Evolutionary conservation across 495 filamentous ascomycete species (phyloP), one percentile per base, ranked within the genome.

Genomic region (Tuber melanosporum): DNA sequence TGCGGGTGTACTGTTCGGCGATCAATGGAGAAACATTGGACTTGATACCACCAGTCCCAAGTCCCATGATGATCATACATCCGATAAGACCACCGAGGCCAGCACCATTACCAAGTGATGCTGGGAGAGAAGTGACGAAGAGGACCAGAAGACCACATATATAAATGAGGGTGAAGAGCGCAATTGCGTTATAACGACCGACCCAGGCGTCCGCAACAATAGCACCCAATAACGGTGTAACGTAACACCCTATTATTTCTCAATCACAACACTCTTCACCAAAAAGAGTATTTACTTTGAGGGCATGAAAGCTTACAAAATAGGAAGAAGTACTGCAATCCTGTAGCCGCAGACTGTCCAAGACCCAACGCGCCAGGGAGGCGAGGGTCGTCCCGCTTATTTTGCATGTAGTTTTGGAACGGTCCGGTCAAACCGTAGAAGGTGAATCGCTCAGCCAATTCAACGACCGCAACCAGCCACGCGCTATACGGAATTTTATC

Each of bases 91-190:
- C 84, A 36, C 83, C 62, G 85, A 89, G 88, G 20, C 88, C 84
- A 49, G 86, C 85, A 36, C 90, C 90, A 71, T 82, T 85, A 22
- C 87, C 85, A n/a, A 93, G 85, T 3, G 91, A 86, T 12, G 85
- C 80, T 71, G 89, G 90, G 20, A 90, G 84, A 17, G 89, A 90
- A n/a, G 88, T 88, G 73, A 86, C 84, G 69, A 91, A 84, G 82
- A 91, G 88, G 73, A 92, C 86, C 46, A 91, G 83, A 81, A 92
- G 90, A n/a, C 90, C 90, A 73, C 91, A 57, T 80, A 91, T 88
- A 76, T 89, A 91, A n/a, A 92, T 86, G 0, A 80, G 57, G 0
- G 92, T 88, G 82, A 91, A 91, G 78, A 88, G 86, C 81, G 87
- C 86, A 76, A 93, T 91, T 69, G 90, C 86, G 57, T 84, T 87